Evolutionary conservation across 257 asterid species (phyloP), one percentile per base, ranked within the genome.

Genomic region (Penstemon newberryi): DNA sequence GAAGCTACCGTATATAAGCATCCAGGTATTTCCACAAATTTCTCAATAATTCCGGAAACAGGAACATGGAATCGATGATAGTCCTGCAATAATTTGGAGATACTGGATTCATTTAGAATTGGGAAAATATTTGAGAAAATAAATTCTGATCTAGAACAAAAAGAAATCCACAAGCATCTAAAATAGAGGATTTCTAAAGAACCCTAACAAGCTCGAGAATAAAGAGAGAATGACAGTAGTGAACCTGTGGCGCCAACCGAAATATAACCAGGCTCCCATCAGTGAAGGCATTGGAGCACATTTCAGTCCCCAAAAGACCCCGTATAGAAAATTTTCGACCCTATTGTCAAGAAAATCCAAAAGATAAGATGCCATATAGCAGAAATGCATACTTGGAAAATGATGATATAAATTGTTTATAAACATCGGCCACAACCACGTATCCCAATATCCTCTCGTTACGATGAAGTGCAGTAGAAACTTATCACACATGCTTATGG

Each of bases 211-310:
- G 58, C 49, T 63, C 12, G 58, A 51, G 58, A 60, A 79, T 56
- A 55, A 15, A 60, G 59, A 46, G 60, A 39, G 63, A 62, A 60
- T 53, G 38, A 11, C 15, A 44, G 59, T 66, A 15, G 61, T 37
- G 36, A 82, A 93, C 99, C 96, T 94, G 99, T 65, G 99, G 99
- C 36, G 99, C 99, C 91, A 94, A 78, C 74, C 99, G 88, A 78
- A 89, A 94, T 84, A 94, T 91, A 80, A 91, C 99, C 56, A 94
- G 70, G 75, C 87, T 81, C 74, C 97, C 97, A 79, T 79, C 84
- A 69, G 65, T 75, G 79, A 89, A 94, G 69, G 82, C 82, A 72
- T 71, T 61, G 47, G 93, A 77, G 80, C 79, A 82, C 36, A 80
- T 74, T 85, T 87, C 95, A 65, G 87, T 67, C 69, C 99, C 97